Base-by-base conservation (phyloP, 176 grass and related monocot species). In the Oryza longistaminata region DNA sequence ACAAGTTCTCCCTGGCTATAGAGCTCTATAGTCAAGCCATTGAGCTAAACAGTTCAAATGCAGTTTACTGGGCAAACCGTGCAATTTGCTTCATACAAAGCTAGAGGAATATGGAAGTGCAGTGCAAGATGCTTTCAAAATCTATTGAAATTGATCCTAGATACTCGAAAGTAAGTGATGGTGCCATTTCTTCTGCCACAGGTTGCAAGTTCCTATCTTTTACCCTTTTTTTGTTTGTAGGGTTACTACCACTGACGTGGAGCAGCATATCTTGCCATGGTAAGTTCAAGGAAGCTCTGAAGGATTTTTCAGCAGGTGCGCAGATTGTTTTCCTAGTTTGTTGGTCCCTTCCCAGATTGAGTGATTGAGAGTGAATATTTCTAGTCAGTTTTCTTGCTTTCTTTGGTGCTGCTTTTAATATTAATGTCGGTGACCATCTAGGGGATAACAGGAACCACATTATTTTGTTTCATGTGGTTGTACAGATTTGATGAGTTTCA, bases 31-130 rank as follows among this genome's bases (percentile, higher is more conserved):
- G 87, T 84, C 75, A 97, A 83, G 92, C 92, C 37, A 97, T 97
- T 86, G 95, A 91, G 72, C 79, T 90, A 58, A 95, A 93, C 73
- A 86, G 66, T 66, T 76, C 82, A 4, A 97, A 95, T 94, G 90
- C 87, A 11, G 95, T 97, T 74, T 97, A 97, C 79, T 97, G 81
- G 90, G 90, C 86, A 70, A 97, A 97, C 68, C 84, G 92, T 79
- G 92, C 95, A n/a, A 73, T 97, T 97, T 90, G 92, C 95, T n/a
- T 66, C 92, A 95, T 61, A 91, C 85, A 3, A 97, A 95, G 83
- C 85, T 91, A 7, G 95, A 97, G 68, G 92, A 97, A 83, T 97
- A 97, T 86, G 95, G 95, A 71, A 97, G 90, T 82, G 95, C 95
- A 37, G 62, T 95, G 29, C 90, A 81, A 15, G 95, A 97, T 91